These are phyloP conservation scores for Lignosus rhinocerotis DNA, from an alignment of 1,284 basidiomycete species.

Conservation along the genomic window DNA sequence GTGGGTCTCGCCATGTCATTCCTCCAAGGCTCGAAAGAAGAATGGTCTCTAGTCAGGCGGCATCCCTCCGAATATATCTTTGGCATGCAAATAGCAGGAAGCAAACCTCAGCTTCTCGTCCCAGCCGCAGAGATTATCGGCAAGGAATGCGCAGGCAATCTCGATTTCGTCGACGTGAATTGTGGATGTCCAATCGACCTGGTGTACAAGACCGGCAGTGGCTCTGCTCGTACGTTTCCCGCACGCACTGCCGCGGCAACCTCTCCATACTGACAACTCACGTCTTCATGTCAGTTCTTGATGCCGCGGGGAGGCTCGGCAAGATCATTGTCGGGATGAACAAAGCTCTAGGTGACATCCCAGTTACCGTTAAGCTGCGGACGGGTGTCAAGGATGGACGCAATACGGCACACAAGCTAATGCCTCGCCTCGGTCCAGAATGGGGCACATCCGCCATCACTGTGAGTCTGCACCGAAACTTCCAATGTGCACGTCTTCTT, in stretches of 20 bases:
- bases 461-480: constrained; percentile 40
- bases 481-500: neutral
- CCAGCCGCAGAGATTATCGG: constrained; percentile 85
- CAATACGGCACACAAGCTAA: constrained; percentile 90
- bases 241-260: neutral
- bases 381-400: constrained; percentile 88
- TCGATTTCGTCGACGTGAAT: constrained; percentile 95
- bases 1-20: constrained; percentile 86
- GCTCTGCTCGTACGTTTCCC: constrained; percentile 70
- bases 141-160: constrained; percentile 59
- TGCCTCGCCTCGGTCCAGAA: constrained; percentile 80
- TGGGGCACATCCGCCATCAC: constrained; percentile 84
- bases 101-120: constrained; percentile 75
- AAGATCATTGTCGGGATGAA: constrained; percentile 93
- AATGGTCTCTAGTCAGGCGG: constrained; percentile 87
- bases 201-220: constrained; percentile 90
- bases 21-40: constrained; percentile 80
- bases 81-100: constrained; percentile 86
- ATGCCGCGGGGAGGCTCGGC: constrained; percentile 79
- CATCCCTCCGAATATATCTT: constrained; percentile 91
- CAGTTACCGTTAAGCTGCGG: constrained; percentile 93
- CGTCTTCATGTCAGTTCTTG: constrained; percentile 61
- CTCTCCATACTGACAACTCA: neutral
- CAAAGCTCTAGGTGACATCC: constrained; percentile 87
- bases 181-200: constrained; percentile 98